Percentiles rank a stretch among this genome's conserved stretches.
phyloP scores from a whole-genome alignment of 352 stramenopile species.

The Pythium biforme region DNA sequence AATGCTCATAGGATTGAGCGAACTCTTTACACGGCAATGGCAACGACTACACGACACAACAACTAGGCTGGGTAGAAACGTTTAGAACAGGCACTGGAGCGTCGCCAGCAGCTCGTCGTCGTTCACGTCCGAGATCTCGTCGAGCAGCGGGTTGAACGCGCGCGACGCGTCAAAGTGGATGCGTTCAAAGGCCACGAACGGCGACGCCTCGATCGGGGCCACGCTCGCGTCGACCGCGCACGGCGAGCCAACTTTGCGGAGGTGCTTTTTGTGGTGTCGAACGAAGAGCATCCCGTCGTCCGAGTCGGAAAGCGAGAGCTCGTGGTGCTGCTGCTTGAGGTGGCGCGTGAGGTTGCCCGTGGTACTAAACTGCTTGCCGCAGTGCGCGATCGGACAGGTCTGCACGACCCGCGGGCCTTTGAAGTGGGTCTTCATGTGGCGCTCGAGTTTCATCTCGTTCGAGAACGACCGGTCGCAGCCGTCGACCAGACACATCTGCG shows the following conservation, averaged over 20 bases:
- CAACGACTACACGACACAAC: neutral
- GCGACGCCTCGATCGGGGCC: neutral
- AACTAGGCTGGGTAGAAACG: neutral
- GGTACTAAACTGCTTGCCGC: slow-evolving; percentile 63
- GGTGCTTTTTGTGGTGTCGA: neutral
- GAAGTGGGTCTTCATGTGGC: slow-evolving; percentile 19
- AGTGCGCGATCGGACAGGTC: slow-evolving; percentile 38
- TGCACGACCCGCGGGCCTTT: slow-evolving; percentile 30
- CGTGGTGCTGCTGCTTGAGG: slow-evolving; percentile 18
- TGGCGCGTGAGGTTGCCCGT: slow-evolving; percentile 41
- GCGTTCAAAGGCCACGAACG: neutral
- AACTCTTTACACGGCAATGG: neutral
- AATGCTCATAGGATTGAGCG: neutral
- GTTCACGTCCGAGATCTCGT: slow-evolving; percentile 16
- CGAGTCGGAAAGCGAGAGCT: slow-evolving; percentile 6
- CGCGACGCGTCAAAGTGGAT: slow-evolving; percentile 12
- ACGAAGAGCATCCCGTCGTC: neutral
- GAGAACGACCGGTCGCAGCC: slow-evolving; percentile 17
- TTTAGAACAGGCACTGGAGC: slow-evolving; percentile 20
- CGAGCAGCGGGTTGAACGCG: slow-evolving; percentile 15
- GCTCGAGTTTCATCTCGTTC: slow-evolving; percentile 22
- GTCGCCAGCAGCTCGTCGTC: slow-evolving; percentile 19
- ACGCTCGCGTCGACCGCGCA: neutral
- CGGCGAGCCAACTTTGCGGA: neutral
- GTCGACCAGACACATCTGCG: slow-evolving; percentile 12